phyloP scores from a whole-genome alignment of 805 yeast genomes.

The Phaffomyces opuntiae region DNA sequence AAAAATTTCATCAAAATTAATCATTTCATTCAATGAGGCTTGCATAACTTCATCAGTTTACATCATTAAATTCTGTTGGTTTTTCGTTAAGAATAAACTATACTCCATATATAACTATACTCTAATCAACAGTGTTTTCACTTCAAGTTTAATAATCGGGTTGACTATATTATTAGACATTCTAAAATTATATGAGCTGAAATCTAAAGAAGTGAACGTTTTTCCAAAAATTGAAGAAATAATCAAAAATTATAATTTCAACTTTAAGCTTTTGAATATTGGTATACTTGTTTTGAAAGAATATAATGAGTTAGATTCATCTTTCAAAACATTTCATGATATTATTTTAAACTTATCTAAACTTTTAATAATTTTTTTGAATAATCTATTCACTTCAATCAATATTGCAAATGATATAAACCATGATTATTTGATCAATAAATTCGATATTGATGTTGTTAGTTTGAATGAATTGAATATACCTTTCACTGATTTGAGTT shows the following conservation, averaged over 20 bases:
- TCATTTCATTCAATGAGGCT: slow-evolving; percentile 20
- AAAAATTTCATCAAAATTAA: background rate
- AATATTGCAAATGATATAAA: background rate
- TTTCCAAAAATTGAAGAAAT: background rate
- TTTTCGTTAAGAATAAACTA: slow-evolving; percentile 9
- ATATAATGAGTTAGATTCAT: background rate
- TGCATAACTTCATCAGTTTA: slow-evolving; percentile 26
- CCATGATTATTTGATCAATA: background rate
- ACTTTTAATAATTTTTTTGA: background rate
- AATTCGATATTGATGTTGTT: background rate
- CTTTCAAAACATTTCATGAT: background rate
- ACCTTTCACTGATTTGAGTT: too few species aligned
- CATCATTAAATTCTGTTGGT: slow-evolving; percentile 22
- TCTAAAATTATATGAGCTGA: background rate
- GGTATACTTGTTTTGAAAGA: background rate
- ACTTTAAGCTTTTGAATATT: slow-evolving; percentile 1
- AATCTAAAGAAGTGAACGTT: background rate
- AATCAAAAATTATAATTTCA: background rate
- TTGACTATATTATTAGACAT: slow-evolving; percentile 15
- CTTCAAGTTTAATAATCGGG: slow-evolving; percentile 26
- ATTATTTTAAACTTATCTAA: background rate
- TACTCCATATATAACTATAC: slow-evolving; percentile 26
- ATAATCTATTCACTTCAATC: background rate
- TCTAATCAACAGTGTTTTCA: slow-evolving; percentile 22
- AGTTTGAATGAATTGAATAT: too few species aligned